Conservation (phyloP, 495 filamentous ascomycete genomes). For the Tuber borchii region DNA sequence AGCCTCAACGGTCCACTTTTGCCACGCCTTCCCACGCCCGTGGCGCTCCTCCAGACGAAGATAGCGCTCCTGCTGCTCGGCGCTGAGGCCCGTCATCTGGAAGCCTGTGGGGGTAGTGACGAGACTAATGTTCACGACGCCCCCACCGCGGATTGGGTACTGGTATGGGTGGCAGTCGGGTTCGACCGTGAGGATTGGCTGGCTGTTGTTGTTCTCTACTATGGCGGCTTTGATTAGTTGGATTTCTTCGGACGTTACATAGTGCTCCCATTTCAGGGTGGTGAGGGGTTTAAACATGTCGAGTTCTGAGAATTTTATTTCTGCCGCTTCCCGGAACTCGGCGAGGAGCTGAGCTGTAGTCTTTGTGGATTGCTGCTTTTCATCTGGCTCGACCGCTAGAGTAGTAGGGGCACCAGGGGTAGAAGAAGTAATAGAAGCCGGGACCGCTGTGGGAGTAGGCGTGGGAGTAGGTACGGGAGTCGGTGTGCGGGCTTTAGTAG, state of each 20-base stretch:
- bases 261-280: slow-evolving; percentile 49
- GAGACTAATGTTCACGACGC: slow-evolving; percentile 45
- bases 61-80: slow-evolving; percentile 70
- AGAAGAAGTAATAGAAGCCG: neutral
- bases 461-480: neutral
- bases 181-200: neutral
- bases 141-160: slow-evolving; percentile 24
- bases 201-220: slow-evolving; percentile 6
- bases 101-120: slow-evolving; percentile 74
- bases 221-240: slow-evolving; percentile 21
- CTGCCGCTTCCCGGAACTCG: slow-evolving; percentile 49
- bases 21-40: slow-evolving; percentile 23
- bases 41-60: slow-evolving; percentile 62
- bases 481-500: slow-evolving; percentile 3
- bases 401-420: neutral
- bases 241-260: slow-evolving; percentile 50
- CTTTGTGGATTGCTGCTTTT: slow-evolving; percentile 31
- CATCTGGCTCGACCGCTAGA: neutral
- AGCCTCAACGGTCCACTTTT: slow-evolving; percentile 22
- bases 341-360: slow-evolving; percentile 48
- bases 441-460: neutral
- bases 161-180: neutral
- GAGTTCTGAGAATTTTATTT: slow-evolving; percentile 48
- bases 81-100: slow-evolving; percentile 65
- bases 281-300: slow-evolving; percentile 54